Conservation (phyloP, 129 eudicot genomes). For the Artemisia tridentata region DNA sequence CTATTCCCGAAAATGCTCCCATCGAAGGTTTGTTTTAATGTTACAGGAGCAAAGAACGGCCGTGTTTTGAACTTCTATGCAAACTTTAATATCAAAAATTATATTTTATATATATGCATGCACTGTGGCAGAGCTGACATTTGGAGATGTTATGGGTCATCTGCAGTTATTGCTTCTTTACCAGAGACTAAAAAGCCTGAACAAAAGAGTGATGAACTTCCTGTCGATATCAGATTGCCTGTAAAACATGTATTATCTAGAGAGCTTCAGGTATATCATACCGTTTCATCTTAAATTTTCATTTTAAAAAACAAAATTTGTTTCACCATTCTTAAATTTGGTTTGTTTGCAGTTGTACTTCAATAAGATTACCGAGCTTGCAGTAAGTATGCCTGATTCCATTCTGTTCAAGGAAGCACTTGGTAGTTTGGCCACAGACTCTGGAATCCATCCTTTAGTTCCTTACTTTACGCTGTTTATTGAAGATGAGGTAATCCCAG, state of each 20-base stretch:
- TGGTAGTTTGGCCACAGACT: slow-evolving; percentile 66
- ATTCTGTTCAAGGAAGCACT: slow-evolving; percentile 64
- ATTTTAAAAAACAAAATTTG: background rate
- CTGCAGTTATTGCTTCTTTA: slow-evolving; percentile 53
- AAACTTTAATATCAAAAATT: background rate
- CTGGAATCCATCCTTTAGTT: slow-evolving; percentile 72
- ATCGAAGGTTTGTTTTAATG: slow-evolving; percentile 53
- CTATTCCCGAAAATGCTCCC: slow-evolving; percentile 73
- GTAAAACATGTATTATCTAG: slow-evolving; percentile 72
- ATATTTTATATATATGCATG: slow-evolving; percentile 20
- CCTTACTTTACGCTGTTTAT: slow-evolving; percentile 69
- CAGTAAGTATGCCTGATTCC: slow-evolving; percentile 50
- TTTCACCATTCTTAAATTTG: slow-evolving; percentile 3
- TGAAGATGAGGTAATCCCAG: slow-evolving; percentile 55
- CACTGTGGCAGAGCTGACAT: slow-evolving; percentile 34
- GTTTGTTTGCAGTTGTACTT: slow-evolving; percentile 54
- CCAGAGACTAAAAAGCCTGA: slow-evolving; percentile 50
- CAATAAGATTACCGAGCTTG: slow-evolving; percentile 62
- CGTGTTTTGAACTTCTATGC: background rate
- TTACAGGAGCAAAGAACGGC: background rate
- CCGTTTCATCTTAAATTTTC: background rate
- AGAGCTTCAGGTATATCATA: slow-evolving; percentile 66
- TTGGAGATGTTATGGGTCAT: slow-evolving; percentile 34
- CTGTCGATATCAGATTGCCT: slow-evolving; percentile 68
- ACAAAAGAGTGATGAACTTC: slow-evolving; percentile 45